Base-by-base conservation (phyloP, 306 rosid species). In the Rosa multiflora region DNA sequence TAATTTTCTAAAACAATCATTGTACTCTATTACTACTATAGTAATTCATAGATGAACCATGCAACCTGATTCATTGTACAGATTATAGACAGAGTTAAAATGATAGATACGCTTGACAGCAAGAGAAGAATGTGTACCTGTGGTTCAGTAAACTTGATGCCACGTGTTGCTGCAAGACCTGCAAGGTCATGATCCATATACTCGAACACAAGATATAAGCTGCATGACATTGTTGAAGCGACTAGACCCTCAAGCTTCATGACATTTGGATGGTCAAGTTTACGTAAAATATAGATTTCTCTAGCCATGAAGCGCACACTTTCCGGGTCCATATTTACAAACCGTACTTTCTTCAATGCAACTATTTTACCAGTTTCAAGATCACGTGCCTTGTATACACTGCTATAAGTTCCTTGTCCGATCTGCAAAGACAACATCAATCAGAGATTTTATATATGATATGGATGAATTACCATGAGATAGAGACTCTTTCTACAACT, bases 121-220 rank as follows among this genome's bases (percentile, higher is more conserved):
- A 66, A 73, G 72, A 58, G 63, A 10, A 82, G 29, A 58, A 37
- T 3, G 32, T 17, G 67, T 82, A 91, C 99, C 97, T 91, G 96
- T 51, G 99, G 70, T 78, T 92, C 97, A 1, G 93, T 86, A 73
- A 95, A 91, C 83, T 91, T 92, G 79, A 76, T 40, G 23, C 91
- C 89, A 23, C 85, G 94, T 48, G 79, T 73, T 70, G 90, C 89
- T 69, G 89, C 85, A 61, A 95, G 82, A 18, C 92, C 98, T 43
- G 96, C 87, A 55, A 95, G 97, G 87, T 93, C 98, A 83, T 95
- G 99, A 4, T 95, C 99, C 99, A 95, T 95, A 88, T 93, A 95
- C 74, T 92, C 98, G 42, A 95, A 95, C 67, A 95, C 92, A 82
- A 95, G 99, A 85, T 92, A 93, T 82, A 95, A 84, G 82, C 90